phyloP scores from a whole-genome alignment of 78 protist species.

The Tieghemostelium lacteum region DNA sequence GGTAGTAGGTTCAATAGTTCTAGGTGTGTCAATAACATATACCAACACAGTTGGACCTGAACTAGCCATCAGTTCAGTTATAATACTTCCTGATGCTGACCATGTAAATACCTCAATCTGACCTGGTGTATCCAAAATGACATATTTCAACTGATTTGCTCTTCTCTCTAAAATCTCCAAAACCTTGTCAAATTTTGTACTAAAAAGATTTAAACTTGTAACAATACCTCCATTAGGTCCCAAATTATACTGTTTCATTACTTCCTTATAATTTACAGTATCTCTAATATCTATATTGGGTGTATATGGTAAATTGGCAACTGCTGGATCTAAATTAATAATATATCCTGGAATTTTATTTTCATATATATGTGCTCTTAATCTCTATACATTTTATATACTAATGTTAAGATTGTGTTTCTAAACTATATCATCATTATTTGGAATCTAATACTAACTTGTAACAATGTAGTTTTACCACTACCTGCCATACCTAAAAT shows the following conservation, averaged over 20 bases:
- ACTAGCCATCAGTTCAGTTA: slow-evolving; percentile 95
- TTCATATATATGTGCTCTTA: slow-evolving; percentile 80
- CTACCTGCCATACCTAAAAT: slow-evolving; percentile 99
- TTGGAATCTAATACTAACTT: slow-evolving; percentile 26
- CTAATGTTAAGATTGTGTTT: not conserved
- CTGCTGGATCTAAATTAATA: slow-evolving; percentile 98
- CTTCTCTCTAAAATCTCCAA: slow-evolving; percentile 87
- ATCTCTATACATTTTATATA: slow-evolving; percentile 20
- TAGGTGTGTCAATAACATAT: slow-evolving; percentile 97
- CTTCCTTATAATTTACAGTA: slow-evolving; percentile 97
- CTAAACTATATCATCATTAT: no score
- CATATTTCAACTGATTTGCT: slow-evolving; percentile 79
- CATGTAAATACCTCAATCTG: slow-evolving; percentile 99
- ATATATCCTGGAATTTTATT: slow-evolving; percentile 83
- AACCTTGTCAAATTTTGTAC: slow-evolving; percentile 96
- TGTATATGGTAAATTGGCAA: slow-evolving; percentile 87
- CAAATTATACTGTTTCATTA: slow-evolving; percentile 96
- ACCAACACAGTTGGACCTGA: slow-evolving; percentile 93
- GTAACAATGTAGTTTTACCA: slow-evolving; percentile 98
- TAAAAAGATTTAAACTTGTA: slow-evolving; percentile 96
- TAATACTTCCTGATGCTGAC: slow-evolving; percentile 97
- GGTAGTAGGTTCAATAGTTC: slow-evolving; percentile 93
- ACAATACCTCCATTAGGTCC: slow-evolving; percentile 99
- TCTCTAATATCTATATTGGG: slow-evolving; percentile 99
- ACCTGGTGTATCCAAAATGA: slow-evolving; percentile 97